These are phyloP conservation scores for Daldinia loculata DNA, from an alignment of 495 filamentous ascomycete species.

Conservation along the genomic window DNA sequence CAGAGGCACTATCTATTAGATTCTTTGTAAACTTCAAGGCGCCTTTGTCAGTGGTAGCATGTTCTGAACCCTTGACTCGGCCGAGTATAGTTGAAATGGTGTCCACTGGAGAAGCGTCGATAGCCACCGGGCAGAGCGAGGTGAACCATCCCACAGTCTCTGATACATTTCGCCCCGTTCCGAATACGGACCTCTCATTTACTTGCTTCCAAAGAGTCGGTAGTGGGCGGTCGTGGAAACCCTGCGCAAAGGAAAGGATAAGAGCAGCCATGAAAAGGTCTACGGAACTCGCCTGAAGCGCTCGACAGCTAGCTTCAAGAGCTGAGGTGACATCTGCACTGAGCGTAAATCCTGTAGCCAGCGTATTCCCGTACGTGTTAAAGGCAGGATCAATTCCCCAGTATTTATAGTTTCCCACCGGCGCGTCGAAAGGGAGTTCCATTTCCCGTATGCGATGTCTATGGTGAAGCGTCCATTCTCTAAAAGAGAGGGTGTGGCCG, in stretches of 20 bases:
- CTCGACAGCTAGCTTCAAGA: constrained; percentile 54
- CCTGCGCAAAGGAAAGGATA: constrained; percentile 58
- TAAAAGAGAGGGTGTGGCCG: constrained; percentile 63
- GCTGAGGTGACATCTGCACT: constrained; percentile 53
- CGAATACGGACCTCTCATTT: constrained; percentile 53
- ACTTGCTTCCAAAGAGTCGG: constrained; percentile 65
- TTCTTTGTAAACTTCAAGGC: constrained; percentile 56
- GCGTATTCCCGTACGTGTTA: constrained; percentile 57
- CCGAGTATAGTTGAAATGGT: constrained; percentile 54
- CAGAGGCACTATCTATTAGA: constrained; percentile 38
- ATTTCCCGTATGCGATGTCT: constrained; percentile 45
- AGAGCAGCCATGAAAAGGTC: constrained; percentile 61
- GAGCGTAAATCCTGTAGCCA: constrained; percentile 53
- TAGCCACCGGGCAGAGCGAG: constrained; percentile 51
- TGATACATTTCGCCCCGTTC: constrained; percentile 52
- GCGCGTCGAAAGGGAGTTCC: constrained; percentile 47
- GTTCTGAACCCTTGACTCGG: constrained; percentile 52
- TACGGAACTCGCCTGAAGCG: constrained; percentile 55
- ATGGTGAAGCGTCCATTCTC: constrained; percentile 66
- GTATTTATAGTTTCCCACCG: constrained; percentile 52
- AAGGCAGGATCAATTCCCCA: constrained; percentile 56
- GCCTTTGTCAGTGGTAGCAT: constrained; percentile 52
- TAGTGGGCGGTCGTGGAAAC: constrained; percentile 60
- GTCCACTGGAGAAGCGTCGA: constrained; percentile 47
- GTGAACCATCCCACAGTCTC: constrained; percentile 62